Evolutionary conservation across 2,329 filamentous ascomycete species (phyloP).

Genomic region (Aspergillaceae sp.): DNA sequence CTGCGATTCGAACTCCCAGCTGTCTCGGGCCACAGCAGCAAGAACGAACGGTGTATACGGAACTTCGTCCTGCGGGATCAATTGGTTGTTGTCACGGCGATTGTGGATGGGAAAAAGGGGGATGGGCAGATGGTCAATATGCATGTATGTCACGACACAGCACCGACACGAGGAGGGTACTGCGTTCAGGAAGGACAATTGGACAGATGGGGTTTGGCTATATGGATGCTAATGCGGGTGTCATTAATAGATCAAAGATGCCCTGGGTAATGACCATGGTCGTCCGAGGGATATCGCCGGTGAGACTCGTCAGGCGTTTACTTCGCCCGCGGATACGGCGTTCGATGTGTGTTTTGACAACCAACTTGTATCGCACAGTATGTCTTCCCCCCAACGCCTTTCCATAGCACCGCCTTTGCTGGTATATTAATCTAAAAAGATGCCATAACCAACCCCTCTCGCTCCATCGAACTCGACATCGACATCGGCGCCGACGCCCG

Average conservation of each 20-base stretch:
- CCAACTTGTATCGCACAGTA: conserved; percentile 57
- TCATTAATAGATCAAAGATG: conserved; percentile 70
- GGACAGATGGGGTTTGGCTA: neutral
- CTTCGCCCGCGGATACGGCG: conserved; percentile 78
- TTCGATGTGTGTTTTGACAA: conserved; percentile 98
- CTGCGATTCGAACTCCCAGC: conserved; percentile 91
- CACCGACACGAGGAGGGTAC: too few relatives aligned
- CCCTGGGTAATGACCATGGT: conserved; percentile 92
- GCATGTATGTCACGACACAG: conserved; percentile 52
- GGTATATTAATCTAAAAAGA: conserved; percentile 13
- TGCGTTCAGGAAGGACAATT: neutral
- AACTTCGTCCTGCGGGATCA: conserved; percentile 93
- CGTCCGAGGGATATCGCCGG: conserved; percentile 83
- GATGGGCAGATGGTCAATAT: conserved; percentile 93
- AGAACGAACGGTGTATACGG: conserved; percentile 79
- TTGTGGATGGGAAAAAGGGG: conserved; percentile 71
- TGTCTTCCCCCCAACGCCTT: conserved; percentile 19
- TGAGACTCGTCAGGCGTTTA: conserved; percentile 89
- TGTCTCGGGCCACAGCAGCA: conserved; percentile 48
- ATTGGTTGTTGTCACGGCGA: conserved; percentile 89
- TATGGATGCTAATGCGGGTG: neutral
- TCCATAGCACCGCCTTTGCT: neutral
- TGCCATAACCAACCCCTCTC: conserved; percentile 44
- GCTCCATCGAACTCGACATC: conserved; percentile 82
- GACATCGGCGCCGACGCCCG: conserved; percentile 96